A percentile compares a stretch with the other conserved stretches of the same genome.
Evolutionary conservation across 495 filamentous ascomycete genomes (phyloP).

Genomic region (Penicillium salamii): DNA sequence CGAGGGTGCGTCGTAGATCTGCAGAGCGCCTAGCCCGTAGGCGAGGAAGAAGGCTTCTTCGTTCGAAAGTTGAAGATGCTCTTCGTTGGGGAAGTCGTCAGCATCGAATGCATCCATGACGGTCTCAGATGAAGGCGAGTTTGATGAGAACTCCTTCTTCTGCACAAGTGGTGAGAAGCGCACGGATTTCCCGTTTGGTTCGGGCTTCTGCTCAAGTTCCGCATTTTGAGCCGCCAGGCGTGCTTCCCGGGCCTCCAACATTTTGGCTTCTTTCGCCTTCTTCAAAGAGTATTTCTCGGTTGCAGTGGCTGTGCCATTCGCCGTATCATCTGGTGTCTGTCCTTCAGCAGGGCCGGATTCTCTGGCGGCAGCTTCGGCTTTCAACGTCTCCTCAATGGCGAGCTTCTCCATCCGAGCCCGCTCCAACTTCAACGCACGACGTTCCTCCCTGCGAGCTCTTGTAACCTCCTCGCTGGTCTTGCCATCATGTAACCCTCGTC

Average conservation of each 20-base stretch:
- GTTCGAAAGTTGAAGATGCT: conserved; percentile 84
- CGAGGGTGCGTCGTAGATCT: conserved; percentile 48
- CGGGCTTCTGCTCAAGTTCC: conserved; percentile 1
- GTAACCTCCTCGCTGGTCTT: conserved; percentile 77
- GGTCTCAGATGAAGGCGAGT: conserved; percentile 38
- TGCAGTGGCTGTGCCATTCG: conserved; percentile 15
- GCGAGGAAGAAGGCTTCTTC: conserved; percentile 92
- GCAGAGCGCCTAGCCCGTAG: conserved; percentile 77
- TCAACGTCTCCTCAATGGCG: conserved; percentile 68
- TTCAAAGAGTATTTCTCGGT: conserved; percentile 41
- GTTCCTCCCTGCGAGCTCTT: conserved; percentile 70
- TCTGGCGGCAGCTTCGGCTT: conserved; percentile 53
- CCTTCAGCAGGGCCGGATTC: conserved; percentile 19
- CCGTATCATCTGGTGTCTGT: conserved; percentile 14
- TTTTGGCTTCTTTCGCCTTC: conserved; percentile 39
- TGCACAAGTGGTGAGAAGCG: conserved; percentile 62
- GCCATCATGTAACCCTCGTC: conserved; percentile 58
- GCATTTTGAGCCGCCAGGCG: conserved; percentile 16
- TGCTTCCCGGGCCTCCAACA: conserved; percentile 23
- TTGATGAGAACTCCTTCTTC: conserved; percentile 50
- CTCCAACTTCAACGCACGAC: conserved; percentile 82
- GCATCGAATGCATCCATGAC: conserved; percentile 24
- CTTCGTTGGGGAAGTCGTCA: conserved; percentile 63
- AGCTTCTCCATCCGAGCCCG: conserved; percentile 81
- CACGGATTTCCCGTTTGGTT: conserved; percentile 54